phyloP scores from a whole-genome alignment of 306 rosid species.

The Vicia sativa region DNA sequence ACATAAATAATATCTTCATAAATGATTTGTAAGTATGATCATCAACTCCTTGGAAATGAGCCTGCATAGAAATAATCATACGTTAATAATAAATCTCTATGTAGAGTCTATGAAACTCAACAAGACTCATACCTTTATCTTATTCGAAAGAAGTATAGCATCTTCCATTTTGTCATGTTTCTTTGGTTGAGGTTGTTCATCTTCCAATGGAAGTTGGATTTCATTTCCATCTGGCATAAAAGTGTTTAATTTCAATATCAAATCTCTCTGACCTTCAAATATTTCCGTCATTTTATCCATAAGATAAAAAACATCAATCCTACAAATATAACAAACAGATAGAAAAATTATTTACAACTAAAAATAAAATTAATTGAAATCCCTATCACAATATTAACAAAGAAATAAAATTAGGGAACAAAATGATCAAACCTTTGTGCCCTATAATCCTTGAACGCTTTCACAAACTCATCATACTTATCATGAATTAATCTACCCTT shows the following conservation, averaged over 20 bases:
- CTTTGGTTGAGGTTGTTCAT: conserved; percentile 67
- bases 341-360: too few relatives aligned
- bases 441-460: not conserved
- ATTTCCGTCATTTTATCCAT: conserved; percentile 75
- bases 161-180: conserved; percentile 90
- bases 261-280: conserved; percentile 75
- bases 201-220: conserved; percentile 81
- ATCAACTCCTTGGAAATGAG: not conserved
- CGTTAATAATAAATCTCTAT: not conserved
- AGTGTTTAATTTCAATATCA: conserved; percentile 85
- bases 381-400: not conserved
- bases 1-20: not conserved
- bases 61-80: not conserved
- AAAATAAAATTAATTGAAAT: not conserved
- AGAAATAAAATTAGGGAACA: not conserved
- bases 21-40: not conserved
- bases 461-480: not conserved
- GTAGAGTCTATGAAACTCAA: conserved; percentile 11
- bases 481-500: not conserved
- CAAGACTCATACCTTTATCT: conserved; percentile 64
- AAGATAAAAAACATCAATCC: conserved; percentile 77
- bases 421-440: not conserved
- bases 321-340: conserved; percentile 49
- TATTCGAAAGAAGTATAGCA: conserved; percentile 84
- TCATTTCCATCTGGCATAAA: conserved; percentile 88